Evolutionary conservation across 1,284 basidiomycete genomes (phyloP).

Genomic region (Tilletia walkeri): DNA sequence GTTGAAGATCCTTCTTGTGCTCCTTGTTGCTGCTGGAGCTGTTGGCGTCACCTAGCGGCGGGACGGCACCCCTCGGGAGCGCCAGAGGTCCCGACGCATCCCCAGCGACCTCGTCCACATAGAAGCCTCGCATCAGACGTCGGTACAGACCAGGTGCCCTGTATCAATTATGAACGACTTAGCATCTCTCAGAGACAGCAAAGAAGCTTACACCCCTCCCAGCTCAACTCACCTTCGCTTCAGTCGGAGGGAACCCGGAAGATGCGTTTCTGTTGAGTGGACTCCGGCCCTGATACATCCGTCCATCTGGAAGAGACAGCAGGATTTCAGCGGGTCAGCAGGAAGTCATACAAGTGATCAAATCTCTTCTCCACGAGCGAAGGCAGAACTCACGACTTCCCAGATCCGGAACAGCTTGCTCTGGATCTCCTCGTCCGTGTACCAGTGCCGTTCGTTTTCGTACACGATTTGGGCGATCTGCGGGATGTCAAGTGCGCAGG

Average conservation of each 20-base stretch:
- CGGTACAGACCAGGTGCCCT: slow-evolving; percentile 60
- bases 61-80: no score
- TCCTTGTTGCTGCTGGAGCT: slow-evolving; percentile 1
- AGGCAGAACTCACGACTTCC: background rate
- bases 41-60: background rate
- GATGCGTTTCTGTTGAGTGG: slow-evolving; percentile 69
- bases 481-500: background rate
- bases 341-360: no score
- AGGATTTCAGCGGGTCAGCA: background rate
- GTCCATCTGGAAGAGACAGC: slow-evolving; percentile 66
- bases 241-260: slow-evolving; percentile 73
- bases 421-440: slow-evolving; percentile 43
- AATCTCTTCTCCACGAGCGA: no score
- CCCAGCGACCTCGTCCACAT: slow-evolving; percentile 21
- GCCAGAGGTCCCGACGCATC: background rate
- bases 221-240: slow-evolving; percentile 22
- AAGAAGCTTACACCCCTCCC: background rate
- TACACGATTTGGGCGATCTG: slow-evolving; percentile 68
- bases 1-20: background rate
- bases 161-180: background rate
- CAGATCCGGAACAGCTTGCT: slow-evolving; percentile 28
- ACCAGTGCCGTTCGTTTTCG: slow-evolving; percentile 74
- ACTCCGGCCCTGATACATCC: slow-evolving; percentile 85
- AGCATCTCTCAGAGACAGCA: background rate
- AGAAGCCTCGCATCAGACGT: slow-evolving; percentile 79